phyloP scores from a whole-genome alignment of 495 filamentous ascomycete genomes.

The Neurospora intermedia region DNA sequence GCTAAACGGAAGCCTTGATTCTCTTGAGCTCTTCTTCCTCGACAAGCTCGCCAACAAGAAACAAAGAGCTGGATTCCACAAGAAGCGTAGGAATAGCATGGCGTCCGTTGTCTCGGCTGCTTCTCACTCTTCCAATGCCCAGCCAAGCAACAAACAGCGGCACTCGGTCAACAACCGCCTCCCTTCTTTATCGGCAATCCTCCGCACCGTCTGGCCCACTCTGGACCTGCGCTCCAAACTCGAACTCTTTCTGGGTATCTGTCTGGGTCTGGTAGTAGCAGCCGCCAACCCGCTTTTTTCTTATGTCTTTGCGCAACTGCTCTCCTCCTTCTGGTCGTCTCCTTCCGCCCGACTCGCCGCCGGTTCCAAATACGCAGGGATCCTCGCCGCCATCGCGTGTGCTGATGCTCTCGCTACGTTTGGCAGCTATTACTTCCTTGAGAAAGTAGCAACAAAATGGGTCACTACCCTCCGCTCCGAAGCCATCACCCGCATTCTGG shows the following conservation, averaged over 20 bases:
- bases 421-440: slow-evolving; percentile 57
- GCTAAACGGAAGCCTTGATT: slow-evolving; percentile 10
- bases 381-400: slow-evolving; percentile 57
- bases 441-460: slow-evolving; percentile 67
- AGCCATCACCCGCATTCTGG: slow-evolving; percentile 59
- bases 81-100: not conserved
- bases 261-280: slow-evolving; percentile 52
- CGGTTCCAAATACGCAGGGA: slow-evolving; percentile 56
- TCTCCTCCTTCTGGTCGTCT: slow-evolving; percentile 54
- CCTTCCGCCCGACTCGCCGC: slow-evolving; percentile 28
- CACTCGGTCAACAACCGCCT: slow-evolving; percentile 1
- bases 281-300: slow-evolving; percentile 68
- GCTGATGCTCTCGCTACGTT: slow-evolving; percentile 55
- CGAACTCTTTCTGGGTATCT: slow-evolving; percentile 49
- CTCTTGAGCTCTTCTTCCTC: slow-evolving; percentile 19
- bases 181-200: slow-evolving; percentile 45
- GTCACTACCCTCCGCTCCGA: slow-evolving; percentile 58
- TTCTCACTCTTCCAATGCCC: not conserved
- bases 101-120: not conserved
- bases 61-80: not conserved
- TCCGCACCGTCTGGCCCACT: slow-evolving; percentile 63
- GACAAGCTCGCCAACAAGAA: slow-evolving; percentile 13
- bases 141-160: slow-evolving; percentile 3
- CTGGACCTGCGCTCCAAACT: slow-evolving; percentile 41
- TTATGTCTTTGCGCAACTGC: slow-evolving; percentile 62